A percentile compares a stretch with the other conserved stretches of the same genome.
phyloP scores from a whole-genome alignment of 2,329 filamentous ascomycete species.

The Ophiostoma sp. region DNA sequence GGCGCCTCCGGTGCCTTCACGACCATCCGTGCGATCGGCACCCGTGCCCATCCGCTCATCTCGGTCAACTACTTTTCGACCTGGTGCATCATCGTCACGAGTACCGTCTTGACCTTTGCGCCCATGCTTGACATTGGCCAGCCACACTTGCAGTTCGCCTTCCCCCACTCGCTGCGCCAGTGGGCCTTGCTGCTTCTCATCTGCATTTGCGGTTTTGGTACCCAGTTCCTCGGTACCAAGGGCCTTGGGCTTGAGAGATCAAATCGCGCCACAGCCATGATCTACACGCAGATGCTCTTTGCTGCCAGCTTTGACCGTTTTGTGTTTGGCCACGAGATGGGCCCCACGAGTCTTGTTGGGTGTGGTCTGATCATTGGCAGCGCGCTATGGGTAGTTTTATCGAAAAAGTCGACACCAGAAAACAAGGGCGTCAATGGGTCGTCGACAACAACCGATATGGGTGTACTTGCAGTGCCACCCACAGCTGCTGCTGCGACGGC shows the following conservation, averaged over 20 bases:
- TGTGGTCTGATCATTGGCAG: conserved; percentile 56
- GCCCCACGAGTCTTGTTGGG: conserved; percentile 50
- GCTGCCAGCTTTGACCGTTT: conserved; percentile 54
- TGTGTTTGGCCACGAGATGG: conserved; percentile 55
- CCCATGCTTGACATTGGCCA: conserved; percentile 48
- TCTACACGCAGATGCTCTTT: conserved; percentile 60
- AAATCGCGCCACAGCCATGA: conserved; percentile 58
- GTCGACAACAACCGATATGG: neutral
- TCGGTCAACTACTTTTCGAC: conserved; percentile 81
- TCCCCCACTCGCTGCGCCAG: conserved; percentile 48
- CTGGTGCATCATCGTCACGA: conserved; percentile 68
- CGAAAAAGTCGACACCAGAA: conserved; percentile 39
- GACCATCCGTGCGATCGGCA: conserved; percentile 76
- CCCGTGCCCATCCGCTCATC: conserved; percentile 77
- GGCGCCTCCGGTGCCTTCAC: conserved; percentile 75
- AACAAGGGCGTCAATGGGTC: conserved; percentile 29
- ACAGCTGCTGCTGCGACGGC: conserved; percentile 30
- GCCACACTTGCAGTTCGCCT: conserved; percentile 47
- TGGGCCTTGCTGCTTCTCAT: conserved; percentile 69
- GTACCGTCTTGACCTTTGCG: conserved; percentile 57
- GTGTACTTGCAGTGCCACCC: conserved; percentile 28
- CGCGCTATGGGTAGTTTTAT: conserved; percentile 52
- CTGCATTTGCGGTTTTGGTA: conserved; percentile 72
- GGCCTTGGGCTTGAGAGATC: conserved; percentile 69
- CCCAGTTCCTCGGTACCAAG: conserved; percentile 83